phyloP scores from a whole-genome alignment of 768 basidiomycete species.

The Kwoniella bestiolae region DNA sequence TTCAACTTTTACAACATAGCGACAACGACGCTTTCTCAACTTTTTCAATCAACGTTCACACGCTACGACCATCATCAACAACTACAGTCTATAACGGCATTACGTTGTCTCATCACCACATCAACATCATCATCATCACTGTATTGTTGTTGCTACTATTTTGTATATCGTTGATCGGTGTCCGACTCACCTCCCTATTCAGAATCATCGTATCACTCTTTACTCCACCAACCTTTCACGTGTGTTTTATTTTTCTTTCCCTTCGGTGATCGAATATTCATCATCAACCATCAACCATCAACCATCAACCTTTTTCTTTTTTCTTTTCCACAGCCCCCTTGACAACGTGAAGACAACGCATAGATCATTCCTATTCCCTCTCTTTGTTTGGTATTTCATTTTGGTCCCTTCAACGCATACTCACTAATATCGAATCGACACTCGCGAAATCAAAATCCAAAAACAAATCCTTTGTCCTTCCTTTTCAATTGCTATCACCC shows the following conservation, averaged over 20 bases:
- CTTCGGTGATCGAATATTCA: background rate
- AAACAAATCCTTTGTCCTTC: slow-evolving; percentile 18
- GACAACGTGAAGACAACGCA: background rate
- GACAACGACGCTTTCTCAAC: slow-evolving; percentile 5
- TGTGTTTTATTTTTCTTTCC: too few relatives aligned
- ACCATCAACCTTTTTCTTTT: background rate
- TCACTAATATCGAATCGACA: too few relatives aligned
- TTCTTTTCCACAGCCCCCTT: background rate
- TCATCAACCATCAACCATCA: background rate
- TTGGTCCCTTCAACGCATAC: background rate
- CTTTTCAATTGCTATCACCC: background rate
- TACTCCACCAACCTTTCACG: background rate
- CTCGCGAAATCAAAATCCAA: background rate
- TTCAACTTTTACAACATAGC: background rate
- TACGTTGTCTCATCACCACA: background rate
- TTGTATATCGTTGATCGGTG: too few relatives aligned
- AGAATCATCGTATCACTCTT: background rate
- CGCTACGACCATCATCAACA: slow-evolving; percentile 5
- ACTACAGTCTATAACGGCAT: background rate
- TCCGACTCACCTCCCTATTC: background rate
- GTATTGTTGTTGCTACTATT: too few relatives aligned
- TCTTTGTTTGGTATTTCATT: background rate
- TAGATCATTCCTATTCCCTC: background rate
- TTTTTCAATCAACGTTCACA: background rate
- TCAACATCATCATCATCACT: background rate